Evolutionary conservation across 1,284 basidiomycete genomes (phyloP), one percentile per base, ranked within the genome.

Genomic region (Cronartium quercuum): DNA sequence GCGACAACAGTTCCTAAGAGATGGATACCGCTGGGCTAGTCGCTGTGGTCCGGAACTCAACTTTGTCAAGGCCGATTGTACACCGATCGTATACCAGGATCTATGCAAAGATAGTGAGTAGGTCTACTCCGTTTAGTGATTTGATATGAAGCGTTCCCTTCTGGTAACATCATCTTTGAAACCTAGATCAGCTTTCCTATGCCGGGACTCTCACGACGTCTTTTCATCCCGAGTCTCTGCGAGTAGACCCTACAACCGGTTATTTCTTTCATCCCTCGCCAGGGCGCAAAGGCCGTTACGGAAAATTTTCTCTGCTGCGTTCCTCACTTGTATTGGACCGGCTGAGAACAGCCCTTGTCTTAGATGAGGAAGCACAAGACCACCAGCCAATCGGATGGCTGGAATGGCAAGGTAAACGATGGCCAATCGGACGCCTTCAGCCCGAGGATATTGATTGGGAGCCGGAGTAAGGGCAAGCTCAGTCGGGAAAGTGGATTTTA

Each of bases 181-280:
- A 69, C 24, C 44, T 75, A 35, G 66, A 77, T 61, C 77, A 77
- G 57, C 76, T 81, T 6, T 76, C 68, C 5, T 82, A 79, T 75
- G 81, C 77, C 1, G 80, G 81, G 0, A 76, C 70, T 2, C 57
- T 81, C 1, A 35, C 65, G 2, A 70, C 62, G 6, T 67, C 71
- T 1, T 82, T 82, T 60, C 66, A 76, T 3, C 80, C 81, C 0
- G 63, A 77, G 1, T 13, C 67, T 4, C 76, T 82, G 6, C 69
- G 76, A 13, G 78, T 80, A 18, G 80, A 81, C 71, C 64, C 76
- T 1, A 29, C 38, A 2, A 78, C 78, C 6, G 81, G 81, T 5
- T 81, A 81, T 57, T 77, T 82, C 1, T 82, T 80, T 51, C 81
- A 82, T 68, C 81, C 81, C 0, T 82, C 80, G 0, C 81, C 81